A percentile compares a stretch with the other conserved stretches of the same genome.
Conservation (phyloP, 441 rosid genomes). For the Adansonia rubrostipa region DNA sequence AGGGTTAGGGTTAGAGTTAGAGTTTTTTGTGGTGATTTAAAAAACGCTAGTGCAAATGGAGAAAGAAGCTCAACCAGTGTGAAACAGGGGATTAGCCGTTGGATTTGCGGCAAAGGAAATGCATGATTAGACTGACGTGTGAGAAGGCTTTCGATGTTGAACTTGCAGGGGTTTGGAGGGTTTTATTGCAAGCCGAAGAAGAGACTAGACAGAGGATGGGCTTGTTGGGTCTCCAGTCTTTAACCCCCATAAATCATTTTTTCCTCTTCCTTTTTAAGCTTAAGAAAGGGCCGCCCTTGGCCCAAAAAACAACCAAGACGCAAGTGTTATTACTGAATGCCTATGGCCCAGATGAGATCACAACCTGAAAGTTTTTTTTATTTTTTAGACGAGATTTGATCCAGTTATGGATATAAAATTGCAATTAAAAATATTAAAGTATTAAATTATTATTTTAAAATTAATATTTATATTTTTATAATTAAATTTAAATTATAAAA, state of each 20-base stretch:
- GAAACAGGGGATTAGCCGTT: not conserved
- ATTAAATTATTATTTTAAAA: too few relatives aligned
- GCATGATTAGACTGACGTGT: not conserved
- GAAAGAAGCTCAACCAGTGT: not conserved
- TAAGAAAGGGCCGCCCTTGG: not conserved
- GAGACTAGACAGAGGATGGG: too few relatives aligned
- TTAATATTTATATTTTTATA: too few relatives aligned
- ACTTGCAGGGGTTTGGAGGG: not conserved
- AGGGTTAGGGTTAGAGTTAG: constrained; percentile 19
- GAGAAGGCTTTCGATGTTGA: not conserved
- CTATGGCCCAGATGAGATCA: too few relatives aligned
- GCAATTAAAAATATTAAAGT: too few relatives aligned
- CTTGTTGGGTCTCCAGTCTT: not conserved
- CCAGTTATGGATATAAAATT: too few relatives aligned
- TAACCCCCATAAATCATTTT: not conserved
- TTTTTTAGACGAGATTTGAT: too few relatives aligned
- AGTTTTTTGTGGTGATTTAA: constrained; percentile 4
- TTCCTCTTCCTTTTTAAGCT: too few relatives aligned
- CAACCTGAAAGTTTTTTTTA: too few relatives aligned
- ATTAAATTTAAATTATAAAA: too few relatives aligned
- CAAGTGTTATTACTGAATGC: not conserved
- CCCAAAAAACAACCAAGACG: not conserved
- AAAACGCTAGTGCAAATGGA: not conserved
- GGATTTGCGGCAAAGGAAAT: not conserved
- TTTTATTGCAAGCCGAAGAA: not conserved